A percentile compares a stretch with the other conserved stretches of the same genome.
phyloP scores from a whole-genome alignment of 306 rosid genomes.

The Begonia peltatifolia region DNA sequence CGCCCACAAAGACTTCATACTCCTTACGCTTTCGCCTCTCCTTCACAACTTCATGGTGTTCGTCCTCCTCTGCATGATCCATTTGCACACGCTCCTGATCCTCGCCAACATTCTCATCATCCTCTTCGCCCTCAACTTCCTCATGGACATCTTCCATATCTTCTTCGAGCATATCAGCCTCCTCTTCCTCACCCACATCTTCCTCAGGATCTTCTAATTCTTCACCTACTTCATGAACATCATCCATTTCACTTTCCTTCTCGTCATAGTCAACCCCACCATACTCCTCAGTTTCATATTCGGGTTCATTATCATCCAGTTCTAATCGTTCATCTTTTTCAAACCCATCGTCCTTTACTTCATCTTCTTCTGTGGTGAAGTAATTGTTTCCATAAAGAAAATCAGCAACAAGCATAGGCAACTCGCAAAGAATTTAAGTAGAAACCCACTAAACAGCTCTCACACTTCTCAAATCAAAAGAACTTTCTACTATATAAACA shows the following conservation, averaged over 20 bases:
- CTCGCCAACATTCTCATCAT: conserved; percentile 4
- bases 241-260: not conserved
- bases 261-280: conserved; percentile 2
- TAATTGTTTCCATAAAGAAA: conserved; percentile 11
- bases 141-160: conserved; percentile 12
- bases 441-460: conserved; percentile 5
- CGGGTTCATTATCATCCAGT: conserved; percentile 93
- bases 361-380: conserved; percentile 75
- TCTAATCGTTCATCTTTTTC: conserved; percentile 83
- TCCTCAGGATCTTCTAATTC: not conserved
- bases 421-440: conserved; percentile 9
- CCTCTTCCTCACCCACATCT: not conserved
- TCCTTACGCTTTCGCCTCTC: conserved; percentile 50
- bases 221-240: not conserved
- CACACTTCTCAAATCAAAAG: conserved; percentile 1
- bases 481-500: not conserved
- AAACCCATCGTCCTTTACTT: conserved; percentile 72
- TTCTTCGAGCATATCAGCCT: not conserved
- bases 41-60: conserved; percentile 30
- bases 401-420: conserved; percentile 15
- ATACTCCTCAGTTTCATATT: conserved; percentile 34
- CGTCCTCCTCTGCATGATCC: conserved; percentile 30
- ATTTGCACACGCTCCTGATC: conserved; percentile 36
- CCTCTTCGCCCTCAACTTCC: conserved; percentile 32
- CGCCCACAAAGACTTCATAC: conserved; percentile 67